Conservation (phyloP, 2,329 filamentous ascomycete species). For the Colletotrichum higginsianum region DNA sequence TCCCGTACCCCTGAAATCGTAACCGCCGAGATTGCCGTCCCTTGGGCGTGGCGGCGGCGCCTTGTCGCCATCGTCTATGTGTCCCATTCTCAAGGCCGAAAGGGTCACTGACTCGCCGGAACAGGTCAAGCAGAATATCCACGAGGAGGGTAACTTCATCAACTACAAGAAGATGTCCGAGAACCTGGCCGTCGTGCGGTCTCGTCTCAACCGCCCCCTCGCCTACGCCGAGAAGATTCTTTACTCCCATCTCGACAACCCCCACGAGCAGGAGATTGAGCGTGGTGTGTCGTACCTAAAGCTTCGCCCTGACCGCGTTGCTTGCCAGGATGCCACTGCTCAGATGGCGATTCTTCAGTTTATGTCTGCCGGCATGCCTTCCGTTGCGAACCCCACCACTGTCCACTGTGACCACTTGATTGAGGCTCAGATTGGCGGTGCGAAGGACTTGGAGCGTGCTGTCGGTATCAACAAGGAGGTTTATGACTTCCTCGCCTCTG, state of each 20-base stretch:
- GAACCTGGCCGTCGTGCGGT: constrained; percentile 92
- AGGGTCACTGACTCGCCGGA: constrained; percentile 18
- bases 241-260: constrained; percentile 98
- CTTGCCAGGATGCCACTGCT: constrained; percentile 98
- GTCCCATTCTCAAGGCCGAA: background rate
- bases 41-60: background rate
- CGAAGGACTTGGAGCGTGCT: constrained; percentile 93
- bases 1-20: background rate
- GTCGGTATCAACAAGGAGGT: constrained; percentile 98
- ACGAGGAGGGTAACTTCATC: constrained; percentile 96
- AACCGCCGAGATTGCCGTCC: too few relatives aligned
- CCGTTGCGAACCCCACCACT: constrained; percentile 93
- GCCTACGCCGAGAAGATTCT: constrained; percentile 98
- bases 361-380: constrained; percentile 98
- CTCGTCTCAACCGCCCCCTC: constrained; percentile 91
- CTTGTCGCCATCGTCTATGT: background rate
- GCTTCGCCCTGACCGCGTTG: constrained; percentile 96
- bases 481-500: constrained; percentile 94
- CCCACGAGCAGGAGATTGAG: constrained; percentile 95
- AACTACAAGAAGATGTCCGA: constrained; percentile 99
- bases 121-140: constrained; percentile 93
- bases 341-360: constrained; percentile 99
- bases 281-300: constrained; percentile 96
- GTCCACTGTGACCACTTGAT: constrained; percentile 99
- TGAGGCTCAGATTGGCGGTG: constrained; percentile 93